Evolutionary conservation across 257 asterid species (phyloP), one percentile per base, ranked within the genome.

Genomic region (Lycium ferocissimum): DNA sequence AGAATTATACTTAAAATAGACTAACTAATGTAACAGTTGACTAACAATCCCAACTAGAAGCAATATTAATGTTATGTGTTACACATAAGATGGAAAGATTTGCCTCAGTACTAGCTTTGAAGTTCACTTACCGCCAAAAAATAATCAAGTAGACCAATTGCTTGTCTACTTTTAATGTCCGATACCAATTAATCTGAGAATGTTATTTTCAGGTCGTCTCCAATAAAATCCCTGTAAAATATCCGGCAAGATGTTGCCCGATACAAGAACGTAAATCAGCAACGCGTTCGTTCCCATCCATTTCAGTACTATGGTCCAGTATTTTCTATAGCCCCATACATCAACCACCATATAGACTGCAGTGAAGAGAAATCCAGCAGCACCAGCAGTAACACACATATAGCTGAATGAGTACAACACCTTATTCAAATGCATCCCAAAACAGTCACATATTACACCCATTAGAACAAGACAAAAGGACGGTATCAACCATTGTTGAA

Each of bases 361-460:
- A 78, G 94, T 88, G n/a, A 93, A 88, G 61, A 92, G 86, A 84
- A 93, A 81, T 79, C 97, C 97, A 8, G 95, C 93, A 69, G 88
- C 89, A 43, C 97, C 97, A 67, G 90, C 82, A 2, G 97, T 93
- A 56, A 91, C 91, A 75, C 94, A 93, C 35, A 83, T 91, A 56
- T 91, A 93, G 86, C 95, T 92, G 85, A 93, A 87, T 20, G 94
- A 87, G 86, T 93, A 92, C 1, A 93, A 86, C 17, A 89, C 93
- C 91, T 93, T 93, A 89, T 92, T 92, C 61, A 92, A 67, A 85
- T 89, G 95, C 92, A 93, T 89, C 71, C 94, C 95, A 88, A 79
- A 85, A 7, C 85, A 20, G 87, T 91, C 87, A 40, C 88, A 87
- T 3, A 89, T 78, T n/a, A 84, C 13, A 54, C 94, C 94, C 57